Evolutionary conservation across 495 filamentous ascomycete species (phyloP).

Genomic region (Aspergillus sclerotioniger): DNA sequence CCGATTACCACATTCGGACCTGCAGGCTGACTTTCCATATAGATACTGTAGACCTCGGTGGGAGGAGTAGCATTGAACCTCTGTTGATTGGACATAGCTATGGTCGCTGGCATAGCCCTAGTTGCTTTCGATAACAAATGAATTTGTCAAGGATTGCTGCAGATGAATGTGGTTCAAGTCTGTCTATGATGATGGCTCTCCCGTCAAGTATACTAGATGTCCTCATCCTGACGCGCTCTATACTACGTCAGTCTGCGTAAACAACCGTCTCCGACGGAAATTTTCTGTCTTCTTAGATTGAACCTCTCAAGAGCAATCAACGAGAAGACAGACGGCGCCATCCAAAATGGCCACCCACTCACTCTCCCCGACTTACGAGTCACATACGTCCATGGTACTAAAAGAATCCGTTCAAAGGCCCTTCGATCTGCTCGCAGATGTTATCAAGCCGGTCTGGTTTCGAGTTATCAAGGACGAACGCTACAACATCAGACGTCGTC

Average conservation of each 20-base stretch:
- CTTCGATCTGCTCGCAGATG: not conserved
- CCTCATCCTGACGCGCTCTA: not conserved
- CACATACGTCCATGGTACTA: not conserved
- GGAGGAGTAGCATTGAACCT: too few relatives aligned
- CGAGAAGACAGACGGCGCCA: not conserved
- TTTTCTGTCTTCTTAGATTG: not conserved
- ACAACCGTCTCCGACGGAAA: not conserved
- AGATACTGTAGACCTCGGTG: too few relatives aligned
- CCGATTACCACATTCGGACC: too few relatives aligned
- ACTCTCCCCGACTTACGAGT: not conserved
- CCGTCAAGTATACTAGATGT: not conserved
- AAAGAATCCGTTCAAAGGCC: not conserved
- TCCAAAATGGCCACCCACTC: not conserved
- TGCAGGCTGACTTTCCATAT: too few relatives aligned
- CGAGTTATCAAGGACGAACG: not conserved
- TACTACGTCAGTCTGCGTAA: not conserved
- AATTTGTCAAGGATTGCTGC: not conserved
- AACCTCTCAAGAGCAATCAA: not conserved
- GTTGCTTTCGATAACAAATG: not conserved
- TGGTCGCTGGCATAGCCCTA: not conserved
- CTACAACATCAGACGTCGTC: not conserved
- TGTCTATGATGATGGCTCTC: not conserved
- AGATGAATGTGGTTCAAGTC: not conserved
- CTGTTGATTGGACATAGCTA: too few relatives aligned
- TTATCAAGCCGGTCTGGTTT: not conserved